These are phyloP conservation scores for Colletotrichum acutatum DNA, from an alignment of 2,329 filamentous ascomycete species.

Conservation along the genomic window DNA sequence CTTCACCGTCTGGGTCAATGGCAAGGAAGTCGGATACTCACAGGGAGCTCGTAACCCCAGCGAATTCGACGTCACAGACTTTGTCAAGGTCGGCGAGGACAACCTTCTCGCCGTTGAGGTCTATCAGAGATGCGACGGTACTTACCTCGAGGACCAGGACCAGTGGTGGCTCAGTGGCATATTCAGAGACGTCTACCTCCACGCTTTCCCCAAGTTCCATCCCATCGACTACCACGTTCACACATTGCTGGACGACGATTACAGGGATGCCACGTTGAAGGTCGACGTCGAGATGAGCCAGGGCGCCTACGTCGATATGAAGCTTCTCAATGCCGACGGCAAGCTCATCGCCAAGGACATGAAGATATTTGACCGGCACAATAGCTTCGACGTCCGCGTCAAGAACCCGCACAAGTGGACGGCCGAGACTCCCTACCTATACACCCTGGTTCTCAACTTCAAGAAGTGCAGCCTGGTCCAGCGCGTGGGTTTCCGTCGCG, in stretches of 20 bases:
- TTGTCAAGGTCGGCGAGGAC: slow-evolving; percentile 54
- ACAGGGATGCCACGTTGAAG: slow-evolving; percentile 62
- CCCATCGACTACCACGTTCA: slow-evolving; percentile 68
- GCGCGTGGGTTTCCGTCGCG: slow-evolving; percentile 70
- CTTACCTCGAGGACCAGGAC: slow-evolving; percentile 78
- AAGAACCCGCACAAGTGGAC: slow-evolving; percentile 72
- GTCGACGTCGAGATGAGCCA: slow-evolving; percentile 58
- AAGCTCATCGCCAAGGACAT: slow-evolving; percentile 42
- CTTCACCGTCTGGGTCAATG: slow-evolving; percentile 79
- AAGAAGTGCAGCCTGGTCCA: slow-evolving; percentile 57
- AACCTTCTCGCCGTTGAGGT: slow-evolving; percentile 75
- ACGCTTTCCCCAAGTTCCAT: slow-evolving; percentile 66
- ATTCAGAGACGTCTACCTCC: slow-evolving; percentile 75
- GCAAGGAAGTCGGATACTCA: slow-evolving; percentile 74
- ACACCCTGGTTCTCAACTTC: slow-evolving; percentile 57
- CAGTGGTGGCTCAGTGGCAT: slow-evolving; percentile 77
- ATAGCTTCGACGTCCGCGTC: slow-evolving; percentile 55
- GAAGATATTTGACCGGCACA: slow-evolving; percentile 47
- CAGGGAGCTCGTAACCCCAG: slow-evolving; percentile 78
- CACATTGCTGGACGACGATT: slow-evolving; percentile 65
- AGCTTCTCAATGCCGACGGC: slow-evolving; percentile 49
- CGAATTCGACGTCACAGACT: slow-evolving; percentile 75
- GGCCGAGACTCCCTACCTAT: slow-evolving; percentile 74
- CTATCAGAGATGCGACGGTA: slow-evolving; percentile 78
- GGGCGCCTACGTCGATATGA: slow-evolving; percentile 43